Percentiles rank a stretch among this genome's conserved stretches.
phyloP scores from a whole-genome alignment of 805 yeast genomes.

The Candida ulmi region DNA sequence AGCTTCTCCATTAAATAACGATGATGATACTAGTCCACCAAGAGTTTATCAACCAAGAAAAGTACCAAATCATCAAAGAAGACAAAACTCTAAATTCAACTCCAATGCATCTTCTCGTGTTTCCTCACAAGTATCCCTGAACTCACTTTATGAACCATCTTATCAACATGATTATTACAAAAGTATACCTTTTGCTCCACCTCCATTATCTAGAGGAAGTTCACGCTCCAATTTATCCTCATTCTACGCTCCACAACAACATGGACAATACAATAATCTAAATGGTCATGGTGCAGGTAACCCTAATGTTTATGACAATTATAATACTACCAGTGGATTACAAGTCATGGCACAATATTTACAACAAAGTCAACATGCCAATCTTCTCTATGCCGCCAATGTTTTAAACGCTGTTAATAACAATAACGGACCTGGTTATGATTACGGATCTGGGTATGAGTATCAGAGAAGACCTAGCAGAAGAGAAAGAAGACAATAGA shows the following conservation, averaged over 20 bases:
- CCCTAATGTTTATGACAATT: not conserved
- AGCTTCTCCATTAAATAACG: too few relatives aligned
- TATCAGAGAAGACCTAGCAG: not conserved
- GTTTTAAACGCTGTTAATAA: conserved; percentile 46
- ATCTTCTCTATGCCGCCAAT: conserved; percentile 45
- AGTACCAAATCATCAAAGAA: not conserved
- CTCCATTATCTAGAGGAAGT: conserved; percentile 1
- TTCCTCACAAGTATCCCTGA: conserved; percentile 4
- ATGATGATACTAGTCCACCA: too few relatives aligned
- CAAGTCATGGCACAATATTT: conserved; percentile 76
- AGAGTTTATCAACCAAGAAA: not conserved
- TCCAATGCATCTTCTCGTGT: not conserved
- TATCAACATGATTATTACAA: conserved; percentile 8
- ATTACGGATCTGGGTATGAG: conserved; percentile 13
- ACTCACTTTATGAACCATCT: conserved; percentile 10
- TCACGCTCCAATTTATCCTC: conserved; percentile 6
- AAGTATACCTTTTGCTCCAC: conserved; percentile 12
- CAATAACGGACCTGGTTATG: conserved; percentile 15
- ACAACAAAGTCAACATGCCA: conserved; percentile 66
- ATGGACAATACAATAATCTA: not conserved
- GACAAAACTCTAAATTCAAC: not conserved
- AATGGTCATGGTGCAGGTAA: not conserved
- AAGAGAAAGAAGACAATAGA: not conserved
- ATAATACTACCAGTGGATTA: conserved; percentile 42
- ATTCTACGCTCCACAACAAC: not conserved